A percentile compares a stretch with the other conserved stretches of the same genome.
These are phyloP conservation scores for Fusarium aywerte DNA, from an alignment of 2,329 filamentous ascomycete genomes.

Conservation along the genomic window DNA sequence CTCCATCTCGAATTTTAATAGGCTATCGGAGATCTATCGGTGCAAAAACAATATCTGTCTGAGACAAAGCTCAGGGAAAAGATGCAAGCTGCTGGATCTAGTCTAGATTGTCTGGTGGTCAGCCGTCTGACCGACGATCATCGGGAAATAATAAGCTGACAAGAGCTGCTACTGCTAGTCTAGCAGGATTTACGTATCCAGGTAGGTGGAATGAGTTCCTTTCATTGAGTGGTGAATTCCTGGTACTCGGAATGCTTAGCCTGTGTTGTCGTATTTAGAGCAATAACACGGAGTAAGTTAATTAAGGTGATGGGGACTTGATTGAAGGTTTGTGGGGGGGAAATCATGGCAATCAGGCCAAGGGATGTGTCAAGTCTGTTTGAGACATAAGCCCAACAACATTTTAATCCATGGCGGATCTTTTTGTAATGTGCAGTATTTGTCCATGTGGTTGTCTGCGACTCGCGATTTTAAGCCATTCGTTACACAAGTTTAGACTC, in stretches of 20 bases:
- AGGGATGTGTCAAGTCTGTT: too few relatives aligned
- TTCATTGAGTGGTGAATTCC: not conserved
- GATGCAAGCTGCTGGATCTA: not conserved
- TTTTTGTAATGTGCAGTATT: not conserved
- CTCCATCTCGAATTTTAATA: not conserved
- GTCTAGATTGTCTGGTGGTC: not conserved
- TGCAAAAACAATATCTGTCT: not conserved
- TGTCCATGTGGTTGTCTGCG: not conserved
- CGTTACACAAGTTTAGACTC: not conserved
- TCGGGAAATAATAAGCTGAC: not conserved
- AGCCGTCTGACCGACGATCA: not conserved
- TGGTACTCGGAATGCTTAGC: not conserved
- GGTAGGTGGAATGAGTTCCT: conserved; percentile 2
- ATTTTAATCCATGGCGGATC: not conserved
- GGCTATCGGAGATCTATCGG: accelerated
- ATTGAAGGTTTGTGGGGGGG: not conserved
- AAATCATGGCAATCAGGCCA: not conserved
- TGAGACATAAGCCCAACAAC: not conserved
- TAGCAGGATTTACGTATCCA: not conserved
- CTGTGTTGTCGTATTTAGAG: not conserved
- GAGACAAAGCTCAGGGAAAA: not conserved
- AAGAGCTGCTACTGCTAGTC: not conserved
- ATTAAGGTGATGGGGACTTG: not conserved
- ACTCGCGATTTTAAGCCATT: not conserved
- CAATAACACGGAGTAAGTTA: not conserved